A percentile compares a stretch with the other conserved stretches of the same genome.
Evolutionary conservation across 2,329 filamentous ascomycete species (phyloP).

Genomic region (Juglanconis oblonga): DNA sequence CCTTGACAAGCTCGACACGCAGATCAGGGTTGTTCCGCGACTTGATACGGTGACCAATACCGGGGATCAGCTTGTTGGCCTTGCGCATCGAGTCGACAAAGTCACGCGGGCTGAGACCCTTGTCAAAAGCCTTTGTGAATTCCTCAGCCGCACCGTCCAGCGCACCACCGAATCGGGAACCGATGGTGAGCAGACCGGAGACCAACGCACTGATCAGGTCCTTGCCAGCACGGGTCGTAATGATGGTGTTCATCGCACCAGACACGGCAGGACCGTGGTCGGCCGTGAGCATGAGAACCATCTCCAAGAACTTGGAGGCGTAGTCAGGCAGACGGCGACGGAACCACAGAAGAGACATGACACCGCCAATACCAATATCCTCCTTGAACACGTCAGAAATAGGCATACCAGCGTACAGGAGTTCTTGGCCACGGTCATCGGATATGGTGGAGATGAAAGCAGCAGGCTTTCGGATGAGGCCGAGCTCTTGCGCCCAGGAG

Average conservation of each 20-base stretch:
- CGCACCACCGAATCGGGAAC: constrained; percentile 96
- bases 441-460: constrained; percentile 99
- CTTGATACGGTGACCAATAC: constrained; percentile 99
- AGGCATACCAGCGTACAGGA: constrained; percentile 97
- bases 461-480: constrained; percentile 98
- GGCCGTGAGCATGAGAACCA: constrained; percentile 99
- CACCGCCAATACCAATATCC: constrained; percentile 98
- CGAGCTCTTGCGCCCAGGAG: constrained; percentile 98
- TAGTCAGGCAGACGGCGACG: constrained; percentile 93
- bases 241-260: constrained; percentile 99
- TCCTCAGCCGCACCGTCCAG: constrained; percentile 97
- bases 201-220: constrained; percentile 95
- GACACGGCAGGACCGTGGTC: constrained; percentile 99
- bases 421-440: constrained; percentile 98
- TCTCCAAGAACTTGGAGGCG: constrained; percentile 98
- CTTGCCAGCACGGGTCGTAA: constrained; percentile 98
- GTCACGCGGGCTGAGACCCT: constrained; percentile 95
- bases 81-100: constrained; percentile 99
- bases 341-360: constrained; percentile 99
- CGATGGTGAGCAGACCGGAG: constrained; percentile 95
- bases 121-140: constrained; percentile 97
- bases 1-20: constrained; percentile 98
- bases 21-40: constrained; percentile 99
- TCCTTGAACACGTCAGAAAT: constrained; percentile 99
- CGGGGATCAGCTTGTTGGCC: constrained; percentile 99